Base-by-base conservation (phyloP, 78 protist genomes). In the Trichosphaerium sp. region DNA sequence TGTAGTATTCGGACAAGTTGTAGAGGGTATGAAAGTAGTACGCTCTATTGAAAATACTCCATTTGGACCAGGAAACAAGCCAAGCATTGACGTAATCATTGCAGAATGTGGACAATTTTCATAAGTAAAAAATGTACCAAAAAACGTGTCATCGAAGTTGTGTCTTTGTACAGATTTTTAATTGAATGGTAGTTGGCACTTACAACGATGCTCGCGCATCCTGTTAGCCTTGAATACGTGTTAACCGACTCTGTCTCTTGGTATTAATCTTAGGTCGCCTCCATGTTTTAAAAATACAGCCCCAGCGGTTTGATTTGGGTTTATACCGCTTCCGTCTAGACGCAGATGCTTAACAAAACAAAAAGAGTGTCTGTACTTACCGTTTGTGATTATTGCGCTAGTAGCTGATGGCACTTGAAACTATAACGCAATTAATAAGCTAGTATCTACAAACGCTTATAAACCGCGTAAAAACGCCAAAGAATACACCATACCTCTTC, bases 321-420 rank as follows among this genome's bases (percentile, higher is more conserved):
- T 88, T 60, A 91, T 86, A 34, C 96, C 96, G 15, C 88, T 71
- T 64, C 95, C 95, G 32, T 90, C 94, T 51, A 54, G 3, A 34
- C 32, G n/a, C 26, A 10, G 15, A 31, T n/a, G 26, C 23, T 69
- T 26, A 59, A 5, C 5, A 12, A 18, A 15, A 5, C 31, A 25
- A 59, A 23, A 3, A 18, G 56, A 25, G n/a, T 34, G 8, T 7
- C n/a, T 0, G 0, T 4, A 21, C 23, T 4, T 44, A 59, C 75
- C 88, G 73, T 89, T 83, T 25, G 85, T 81, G 55, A 87, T 85
- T 52, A 89, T 78, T 23, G 88, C 94, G 10, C 65, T 41, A 32
- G 80, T 72, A 18, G 65, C 78, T 35, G 77, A 57, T 2, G 80
- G 74, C 39, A 87, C 80, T 58, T 74, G 64, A 51, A 88, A 90